Evolutionary conservation across 2,329 filamentous ascomycete genomes (phyloP), one percentile per base, ranked within the genome.

Genomic region (Penicillium freii): DNA sequence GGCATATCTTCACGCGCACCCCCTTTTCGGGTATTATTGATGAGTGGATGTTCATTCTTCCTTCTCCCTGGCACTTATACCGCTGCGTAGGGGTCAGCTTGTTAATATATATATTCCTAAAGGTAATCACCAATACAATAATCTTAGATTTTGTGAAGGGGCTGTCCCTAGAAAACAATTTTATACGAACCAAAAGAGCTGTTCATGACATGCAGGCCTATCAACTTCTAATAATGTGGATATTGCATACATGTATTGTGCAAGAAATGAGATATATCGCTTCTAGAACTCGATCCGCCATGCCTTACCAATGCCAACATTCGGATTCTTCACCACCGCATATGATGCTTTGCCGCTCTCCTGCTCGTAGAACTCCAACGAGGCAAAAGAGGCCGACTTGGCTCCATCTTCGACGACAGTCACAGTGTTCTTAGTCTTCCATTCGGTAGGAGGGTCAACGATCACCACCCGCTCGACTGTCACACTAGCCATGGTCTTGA

Each of bases 391-490:
- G 19, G 66, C 71, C n/a, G 67, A 58, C 56, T 74, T 74, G 17
- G 70, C 65, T n/a, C 73, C 71, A 84, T 82, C 67, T 73, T 82
- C 75, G 10, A 71, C 70, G 31, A 80, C 71, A 7, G 69, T 71
- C 1, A 87, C 87, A 62, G 80, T 81, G 61, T 76, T 80, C 78
- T 85, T 88, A 48, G 77, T 78, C 61, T 83, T 83, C 92, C 92
- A 96, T 21, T 78, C 76, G 34, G 82, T 79, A 1, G 91, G 90
- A 3, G 90, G 91, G 44, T 90, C 91, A 21, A 97, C 86, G 48
- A 99, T 68, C 46, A 97, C 81, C 54, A 97, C 83, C 77, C 89
- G 92, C 78, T 96, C 92, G 1, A 97, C 86, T 8, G 82, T 79
- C 3, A 97, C 91, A 44, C 84, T 81, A 31, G 83, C 81, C 88